phyloP scores from a whole-genome alignment of 31 red algal species.

The Porphyra umbilicalis region DNA sequence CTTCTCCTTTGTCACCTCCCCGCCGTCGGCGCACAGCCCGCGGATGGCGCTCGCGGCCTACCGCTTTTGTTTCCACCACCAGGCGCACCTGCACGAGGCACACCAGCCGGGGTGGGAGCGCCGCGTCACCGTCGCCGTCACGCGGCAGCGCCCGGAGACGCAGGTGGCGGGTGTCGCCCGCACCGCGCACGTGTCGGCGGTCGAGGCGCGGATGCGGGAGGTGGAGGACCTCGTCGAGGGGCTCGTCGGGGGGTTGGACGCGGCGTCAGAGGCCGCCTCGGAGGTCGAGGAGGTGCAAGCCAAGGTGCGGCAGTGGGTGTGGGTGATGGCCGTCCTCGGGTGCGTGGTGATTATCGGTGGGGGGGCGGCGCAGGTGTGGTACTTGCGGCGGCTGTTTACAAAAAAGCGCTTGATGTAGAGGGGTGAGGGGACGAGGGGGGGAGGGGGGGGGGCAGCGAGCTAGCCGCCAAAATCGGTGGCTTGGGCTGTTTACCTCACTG shows the following conservation, averaged over 20 bases:
- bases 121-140: neutral
- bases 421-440: too few relatives aligned
- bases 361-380: neutral
- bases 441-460: neutral
- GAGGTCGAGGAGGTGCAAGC: neutral
- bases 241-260: neutral
- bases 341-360: neutral
- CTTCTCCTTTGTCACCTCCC: conserved; percentile 39
- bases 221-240: neutral
- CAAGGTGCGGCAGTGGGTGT: neutral
- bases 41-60: conserved; percentile 7
- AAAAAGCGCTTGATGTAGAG: neutral
- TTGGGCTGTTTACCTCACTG: too few relatives aligned
- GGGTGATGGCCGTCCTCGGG: neutral
- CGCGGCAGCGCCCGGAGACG: neutral
- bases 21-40: conserved; percentile 4
- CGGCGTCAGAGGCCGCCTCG: neutral
- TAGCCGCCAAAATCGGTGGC: too few relatives aligned
- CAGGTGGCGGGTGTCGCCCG: neutral
- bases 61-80: conserved; percentile 66
- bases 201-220: neutral
- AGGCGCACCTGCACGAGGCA: conserved; percentile 25
- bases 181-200: neutral
- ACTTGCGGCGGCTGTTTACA: neutral
- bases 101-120: neutral